Conservation (phyloP, 169 alveolate genomes). For the Cryptosporidium ryanae region DNA sequence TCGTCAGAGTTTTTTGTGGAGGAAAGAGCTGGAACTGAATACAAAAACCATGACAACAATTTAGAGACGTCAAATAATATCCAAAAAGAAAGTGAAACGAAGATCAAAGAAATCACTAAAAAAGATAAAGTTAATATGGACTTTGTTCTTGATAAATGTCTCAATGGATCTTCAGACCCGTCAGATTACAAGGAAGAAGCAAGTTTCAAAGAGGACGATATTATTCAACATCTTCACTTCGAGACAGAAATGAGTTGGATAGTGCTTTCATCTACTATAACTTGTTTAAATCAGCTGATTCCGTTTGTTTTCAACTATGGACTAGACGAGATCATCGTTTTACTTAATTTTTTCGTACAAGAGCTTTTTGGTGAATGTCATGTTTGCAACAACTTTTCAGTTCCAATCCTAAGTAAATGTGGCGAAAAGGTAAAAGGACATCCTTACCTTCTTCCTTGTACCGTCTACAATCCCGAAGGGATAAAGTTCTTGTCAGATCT, state of each 20-base stretch:
- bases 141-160: background rate
- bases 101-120: background rate
- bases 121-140: background rate
- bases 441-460: conserved; percentile 20
- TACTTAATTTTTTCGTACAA: conserved; percentile 7
- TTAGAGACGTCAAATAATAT: background rate
- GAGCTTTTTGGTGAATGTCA: conserved; percentile 18
- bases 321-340: conserved; percentile 13
- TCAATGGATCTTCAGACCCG: no score
- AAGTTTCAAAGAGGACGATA: background rate
- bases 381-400: conserved; percentile 20
- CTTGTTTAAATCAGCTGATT: conserved; percentile 27
- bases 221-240: conserved; percentile 9
- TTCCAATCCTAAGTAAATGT: conserved; percentile 31
- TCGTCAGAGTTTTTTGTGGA: conserved; percentile 8
- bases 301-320: conserved; percentile 8
- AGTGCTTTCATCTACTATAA: conserved; percentile 14
- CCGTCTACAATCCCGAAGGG: conserved; percentile 28
- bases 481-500: conserved; percentile 19
- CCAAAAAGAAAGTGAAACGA: background rate
- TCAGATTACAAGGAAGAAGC: background rate
- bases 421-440: background rate
- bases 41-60: background rate
- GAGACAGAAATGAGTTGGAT: conserved; percentile 24
- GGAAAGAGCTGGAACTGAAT: background rate